These are phyloP conservation scores for Mimosa bimucronata DNA, from an alignment of 306 rosid species.

Conservation along the genomic window DNA sequence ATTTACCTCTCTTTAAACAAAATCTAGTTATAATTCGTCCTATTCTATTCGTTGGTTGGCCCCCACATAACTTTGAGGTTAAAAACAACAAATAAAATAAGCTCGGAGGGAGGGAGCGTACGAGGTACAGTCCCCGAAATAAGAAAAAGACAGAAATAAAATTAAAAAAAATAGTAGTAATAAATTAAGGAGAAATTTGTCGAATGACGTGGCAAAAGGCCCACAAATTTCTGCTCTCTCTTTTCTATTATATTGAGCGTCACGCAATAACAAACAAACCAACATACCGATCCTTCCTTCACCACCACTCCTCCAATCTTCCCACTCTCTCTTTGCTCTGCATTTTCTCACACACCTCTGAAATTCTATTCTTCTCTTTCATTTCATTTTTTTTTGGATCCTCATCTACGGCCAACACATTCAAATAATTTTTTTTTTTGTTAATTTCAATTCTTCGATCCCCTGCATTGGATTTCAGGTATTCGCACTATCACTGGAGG, in stretches of 20 bases:
- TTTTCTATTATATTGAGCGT: constrained; percentile 14
- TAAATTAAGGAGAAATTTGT: background rate
- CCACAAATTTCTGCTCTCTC: constrained; percentile 24
- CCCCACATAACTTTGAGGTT: too few species aligned
- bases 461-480: constrained; percentile 27
- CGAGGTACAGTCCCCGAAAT: background rate
- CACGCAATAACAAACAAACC: background rate
- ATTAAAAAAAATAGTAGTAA: background rate
- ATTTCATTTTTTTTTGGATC: background rate
- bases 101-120: background rate
- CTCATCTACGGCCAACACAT: background rate
- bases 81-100: background rate
- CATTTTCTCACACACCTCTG: constrained; percentile 2
- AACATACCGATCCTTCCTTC: background rate
- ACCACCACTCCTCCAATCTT: constrained; percentile 7
- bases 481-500: background rate
- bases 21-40: too few species aligned
- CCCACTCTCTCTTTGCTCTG: background rate
- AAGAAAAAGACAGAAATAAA: background rate
- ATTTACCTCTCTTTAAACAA: too few species aligned
- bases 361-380: background rate
- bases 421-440: background rate
- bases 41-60: too few species aligned
- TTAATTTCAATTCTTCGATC: background rate
- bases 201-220: constrained; percentile 14